phyloP scores from a whole-genome alignment of 2,329 filamentous ascomycete species.

The Colletotrichum shisoi region DNA sequence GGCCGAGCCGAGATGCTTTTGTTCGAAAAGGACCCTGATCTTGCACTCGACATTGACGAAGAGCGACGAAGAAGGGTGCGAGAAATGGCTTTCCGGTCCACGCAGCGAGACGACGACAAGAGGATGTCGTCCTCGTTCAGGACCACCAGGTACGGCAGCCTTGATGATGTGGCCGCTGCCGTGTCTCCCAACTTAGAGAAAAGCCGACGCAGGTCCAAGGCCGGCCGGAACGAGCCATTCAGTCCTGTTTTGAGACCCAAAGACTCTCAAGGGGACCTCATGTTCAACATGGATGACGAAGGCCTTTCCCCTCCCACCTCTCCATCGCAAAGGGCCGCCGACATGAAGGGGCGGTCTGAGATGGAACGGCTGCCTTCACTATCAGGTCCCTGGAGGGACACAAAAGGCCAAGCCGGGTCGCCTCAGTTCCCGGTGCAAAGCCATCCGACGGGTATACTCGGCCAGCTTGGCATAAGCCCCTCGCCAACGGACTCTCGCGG shows the following conservation, averaged over 20 bases:
- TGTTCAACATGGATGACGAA: slow-evolving; percentile 95
- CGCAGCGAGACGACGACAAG: slow-evolving; percentile 70
- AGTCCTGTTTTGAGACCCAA: slow-evolving; percentile 75
- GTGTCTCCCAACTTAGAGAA: slow-evolving; percentile 55
- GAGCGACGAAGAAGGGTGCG: slow-evolving; percentile 75
- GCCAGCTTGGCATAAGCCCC: slow-evolving; percentile 12
- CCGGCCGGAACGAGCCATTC: slow-evolving; percentile 61
- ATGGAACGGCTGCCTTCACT: slow-evolving; percentile 42
- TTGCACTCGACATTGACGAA: slow-evolving; percentile 72
- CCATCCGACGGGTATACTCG: not conserved
- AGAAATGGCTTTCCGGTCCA: slow-evolving; percentile 74
- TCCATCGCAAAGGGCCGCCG: slow-evolving; percentile 24
- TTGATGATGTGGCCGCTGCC: slow-evolving; percentile 66
- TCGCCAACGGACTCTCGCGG: slow-evolving; percentile 28
- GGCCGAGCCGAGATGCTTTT: slow-evolving; percentile 73
- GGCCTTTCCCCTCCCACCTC: slow-evolving; percentile 48
- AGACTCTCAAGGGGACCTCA: slow-evolving; percentile 76
- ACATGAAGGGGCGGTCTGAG: slow-evolving; percentile 14
- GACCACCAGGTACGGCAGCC: slow-evolving; percentile 65
- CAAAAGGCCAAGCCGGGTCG: slow-evolving; percentile 44
- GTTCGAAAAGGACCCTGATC: slow-evolving; percentile 69
- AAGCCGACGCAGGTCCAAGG: slow-evolving; percentile 57
- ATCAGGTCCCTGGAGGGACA: slow-evolving; percentile 51
- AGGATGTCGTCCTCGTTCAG: slow-evolving; percentile 68
- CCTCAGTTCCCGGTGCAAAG: slow-evolving; percentile 23